phyloP scores from a whole-genome alignment of 1,139 yeast species.

The Debaryomyces subglobosus region DNA sequence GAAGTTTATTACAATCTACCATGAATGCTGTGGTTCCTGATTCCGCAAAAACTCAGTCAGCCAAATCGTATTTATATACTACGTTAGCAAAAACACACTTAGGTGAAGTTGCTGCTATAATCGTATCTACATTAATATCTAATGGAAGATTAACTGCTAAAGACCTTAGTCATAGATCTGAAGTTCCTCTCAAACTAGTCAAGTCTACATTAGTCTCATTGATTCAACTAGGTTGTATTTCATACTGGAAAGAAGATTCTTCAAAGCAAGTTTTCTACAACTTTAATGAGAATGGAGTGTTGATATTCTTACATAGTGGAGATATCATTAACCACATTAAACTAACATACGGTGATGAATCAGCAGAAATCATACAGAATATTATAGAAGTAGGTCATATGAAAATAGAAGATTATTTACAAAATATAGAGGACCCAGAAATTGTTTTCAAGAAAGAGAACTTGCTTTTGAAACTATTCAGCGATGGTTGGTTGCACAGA shows the following conservation, averaged over 20 bases:
- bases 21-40: constrained; percentile 22
- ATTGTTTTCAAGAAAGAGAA: constrained; percentile 31
- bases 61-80: constrained; percentile 60
- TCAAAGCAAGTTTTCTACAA: constrained; percentile 52
- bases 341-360: constrained; percentile 40
- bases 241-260: constrained; percentile 52
- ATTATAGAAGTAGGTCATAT: constrained; percentile 67
- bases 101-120: constrained; percentile 65
- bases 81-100: constrained; percentile 56
- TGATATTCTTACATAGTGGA: constrained; percentile 72
- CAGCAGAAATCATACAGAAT: constrained; percentile 76
- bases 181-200: constrained; percentile 45
- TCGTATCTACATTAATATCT: constrained; percentile 57
- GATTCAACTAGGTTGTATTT: constrained; percentile 66
- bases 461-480: constrained; percentile 48
- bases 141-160: constrained; percentile 59
- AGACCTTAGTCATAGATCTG: constrained; percentile 48
- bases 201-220: constrained; percentile 64
- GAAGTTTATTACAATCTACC: not conserved
- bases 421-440: constrained; percentile 33
- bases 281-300: constrained; percentile 66
- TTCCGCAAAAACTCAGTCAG: constrained; percentile 54
- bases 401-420: constrained; percentile 60
- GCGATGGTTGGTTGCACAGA: constrained; percentile 58
- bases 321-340: constrained; percentile 64